Evolutionary conservation across 176 grass and related monocot species (phyloP), one percentile per base, ranked within the genome.

Genomic region (Oryza coarctata): DNA sequence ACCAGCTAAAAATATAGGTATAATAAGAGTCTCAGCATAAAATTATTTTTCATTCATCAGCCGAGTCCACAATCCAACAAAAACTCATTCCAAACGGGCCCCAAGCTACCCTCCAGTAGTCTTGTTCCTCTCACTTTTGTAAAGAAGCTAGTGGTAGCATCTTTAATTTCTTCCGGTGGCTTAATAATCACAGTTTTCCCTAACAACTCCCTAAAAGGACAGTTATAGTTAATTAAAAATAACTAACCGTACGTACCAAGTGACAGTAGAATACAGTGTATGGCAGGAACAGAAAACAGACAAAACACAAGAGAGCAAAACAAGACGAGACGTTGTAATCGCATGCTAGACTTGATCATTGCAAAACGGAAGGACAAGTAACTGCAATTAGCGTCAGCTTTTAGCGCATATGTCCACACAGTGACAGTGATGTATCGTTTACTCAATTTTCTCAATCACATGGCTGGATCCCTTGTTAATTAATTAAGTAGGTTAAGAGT

Each of bases 281-380:
- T 17, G 14, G 26, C 57, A 20, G 22, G 34, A 83, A n/a, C 77
- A 71, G 38, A 71, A 85, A 76, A 25, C 17, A 52, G 26, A 80
- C 87, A 74, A 84, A 68, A 3, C 6, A 40, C n/a, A 14, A 15
- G 57, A 20, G 55, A 78, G 68, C 30, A 80, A 80, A 25, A 12
- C 70, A 52, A 74, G 17, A 55, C 39, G 14, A 40, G 40, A 55
- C 32, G 3, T 31, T 25, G 31, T 61, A n/a, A 47, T 39, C n/a
- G 63, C 63, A 17, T 55, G 70, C 76, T 80, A 63, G 75, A 25
- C 70, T 85, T 49, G 75, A 25, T 23, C 22, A 69, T 69, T 68
- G 47, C 65, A 66, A 4, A 86, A 11, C 1, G 20, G 65, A 60
- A 71, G 23, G 25, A 10, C 25, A 26, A 5, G 23, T 15, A 38